Conservation (phyloP, 805 yeast species). For the Kuraishia cidri region DNA sequence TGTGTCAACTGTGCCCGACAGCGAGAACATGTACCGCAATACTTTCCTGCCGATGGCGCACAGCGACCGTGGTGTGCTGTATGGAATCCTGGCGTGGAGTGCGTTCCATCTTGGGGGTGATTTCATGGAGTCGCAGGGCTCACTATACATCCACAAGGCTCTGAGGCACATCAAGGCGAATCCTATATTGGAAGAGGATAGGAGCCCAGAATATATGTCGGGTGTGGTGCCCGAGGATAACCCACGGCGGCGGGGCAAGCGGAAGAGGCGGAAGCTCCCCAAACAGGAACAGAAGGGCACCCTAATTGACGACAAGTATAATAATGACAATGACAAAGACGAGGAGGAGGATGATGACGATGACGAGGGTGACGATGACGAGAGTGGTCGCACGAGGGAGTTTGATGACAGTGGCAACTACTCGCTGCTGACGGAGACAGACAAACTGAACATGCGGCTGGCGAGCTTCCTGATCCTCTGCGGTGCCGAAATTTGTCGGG, state of each 20-base stretch:
- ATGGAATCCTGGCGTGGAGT: slow-evolving; percentile 47
- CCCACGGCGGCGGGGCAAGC: no score
- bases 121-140: slow-evolving; percentile 36
- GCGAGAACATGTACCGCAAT: slow-evolving; percentile 39
- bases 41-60: slow-evolving; percentile 50
- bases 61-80: slow-evolving; percentile 37
- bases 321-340: no score
- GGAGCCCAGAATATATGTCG: slow-evolving; percentile 4
- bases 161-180: slow-evolving; percentile 28
- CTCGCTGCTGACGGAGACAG: slow-evolving; percentile 16
- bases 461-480: slow-evolving; percentile 63
- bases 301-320: no score
- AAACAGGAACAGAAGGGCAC: no score
- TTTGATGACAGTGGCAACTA: not conserved
- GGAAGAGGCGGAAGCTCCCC: no score
- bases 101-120: slow-evolving; percentile 39
- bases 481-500: slow-evolving; percentile 78
- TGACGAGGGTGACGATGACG: not conserved
- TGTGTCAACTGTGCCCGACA: slow-evolving; percentile 39
- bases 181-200: slow-evolving; percentile 16
- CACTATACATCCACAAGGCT: slow-evolving; percentile 36
- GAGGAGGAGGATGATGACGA: slow-evolving; percentile 17
- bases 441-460: slow-evolving; percentile 32
- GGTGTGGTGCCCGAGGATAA: slow-evolving; percentile 8
- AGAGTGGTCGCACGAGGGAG: no score